Conservation (phyloP, 2,329 filamentous ascomycete species). For the Colletotrichum lentis region DNA sequence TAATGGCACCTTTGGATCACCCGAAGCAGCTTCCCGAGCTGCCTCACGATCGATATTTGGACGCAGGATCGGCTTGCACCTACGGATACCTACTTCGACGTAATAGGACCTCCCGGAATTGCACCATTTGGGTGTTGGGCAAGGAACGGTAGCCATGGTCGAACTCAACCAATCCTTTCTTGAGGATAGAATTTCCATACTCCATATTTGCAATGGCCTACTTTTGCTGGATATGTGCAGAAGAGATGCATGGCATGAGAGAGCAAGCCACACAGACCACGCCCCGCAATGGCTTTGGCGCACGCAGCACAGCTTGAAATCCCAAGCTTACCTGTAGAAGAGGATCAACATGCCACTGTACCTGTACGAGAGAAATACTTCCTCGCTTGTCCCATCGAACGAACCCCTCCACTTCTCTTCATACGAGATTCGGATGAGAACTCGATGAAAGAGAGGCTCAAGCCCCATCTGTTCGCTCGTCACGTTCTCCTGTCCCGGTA, state of each 20-base stretch:
- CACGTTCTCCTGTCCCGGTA: no score
- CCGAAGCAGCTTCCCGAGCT: constrained; percentile 10
- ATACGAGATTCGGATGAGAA: background rate
- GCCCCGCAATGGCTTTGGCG: background rate
- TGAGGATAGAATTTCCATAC: background rate
- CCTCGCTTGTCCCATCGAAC: background rate
- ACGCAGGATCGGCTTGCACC: constrained; percentile 19
- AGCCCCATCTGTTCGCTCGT: background rate
- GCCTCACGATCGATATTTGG: constrained; percentile 25
- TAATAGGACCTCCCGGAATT: background rate
- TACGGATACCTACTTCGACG: background rate
- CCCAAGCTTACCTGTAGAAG: no score
- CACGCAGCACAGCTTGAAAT: no score
- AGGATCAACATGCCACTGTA: background rate
- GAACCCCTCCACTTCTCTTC: no score
- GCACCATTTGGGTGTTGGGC: background rate
- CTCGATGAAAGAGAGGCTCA: background rate
- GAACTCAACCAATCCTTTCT: background rate
- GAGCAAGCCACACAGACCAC: background rate
- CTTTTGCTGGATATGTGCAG: background rate
- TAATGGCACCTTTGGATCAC: background rate
- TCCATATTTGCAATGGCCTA: background rate
- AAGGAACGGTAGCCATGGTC: background rate
- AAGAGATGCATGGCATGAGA: background rate
- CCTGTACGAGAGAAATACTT: background rate